Evolutionary conservation across 1,284 basidiomycete species (phyloP).

Genomic region (Farysia itapuensis): DNA sequence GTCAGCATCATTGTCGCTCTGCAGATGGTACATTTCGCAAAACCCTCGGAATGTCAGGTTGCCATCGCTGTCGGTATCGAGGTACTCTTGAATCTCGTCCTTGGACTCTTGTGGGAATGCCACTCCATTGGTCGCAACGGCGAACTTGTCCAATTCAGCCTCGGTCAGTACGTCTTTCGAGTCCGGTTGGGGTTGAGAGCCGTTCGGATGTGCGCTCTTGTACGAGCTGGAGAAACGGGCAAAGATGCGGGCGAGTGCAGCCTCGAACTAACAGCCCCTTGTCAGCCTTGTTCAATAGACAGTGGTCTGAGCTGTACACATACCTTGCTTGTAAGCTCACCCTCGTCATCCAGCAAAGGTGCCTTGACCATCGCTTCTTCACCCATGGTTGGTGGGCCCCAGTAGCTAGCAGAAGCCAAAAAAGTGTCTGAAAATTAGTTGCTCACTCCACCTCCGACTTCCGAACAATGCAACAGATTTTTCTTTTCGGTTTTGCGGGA

Average conservation of each 20-base stretch:
- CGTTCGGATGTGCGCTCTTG: slow-evolving; percentile 1
- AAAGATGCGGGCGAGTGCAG: slow-evolving; percentile 25
- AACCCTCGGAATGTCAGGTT: slow-evolving; percentile 37
- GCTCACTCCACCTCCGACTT: too few species aligned
- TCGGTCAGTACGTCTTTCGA: slow-evolving; percentile 16
- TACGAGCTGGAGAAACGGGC: slow-evolving; percentile 29
- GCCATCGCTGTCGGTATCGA: slow-evolving; percentile 39
- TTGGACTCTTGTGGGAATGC: slow-evolving; percentile 34
- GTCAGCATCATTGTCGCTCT: slow-evolving; percentile 39
- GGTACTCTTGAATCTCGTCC: slow-evolving; percentile 40
- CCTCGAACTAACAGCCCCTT: slow-evolving; percentile 12
- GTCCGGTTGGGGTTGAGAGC: slow-evolving; percentile 5
- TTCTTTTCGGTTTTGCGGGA: too few species aligned
- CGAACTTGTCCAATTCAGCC: slow-evolving; percentile 37
- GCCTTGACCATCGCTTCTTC: too few species aligned
- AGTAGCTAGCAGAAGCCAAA: too few species aligned
- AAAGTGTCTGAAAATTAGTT: too few species aligned
- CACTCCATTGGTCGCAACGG: slow-evolving; percentile 31
- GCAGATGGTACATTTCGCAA: slow-evolving; percentile 42
- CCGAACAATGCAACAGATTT: too few species aligned
- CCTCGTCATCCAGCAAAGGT: slow-evolving; percentile 31
- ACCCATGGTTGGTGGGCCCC: too few species aligned
- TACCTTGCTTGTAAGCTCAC: slow-evolving; percentile 23
- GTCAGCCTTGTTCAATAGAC: not conserved
- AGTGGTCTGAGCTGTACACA: not conserved